Conservation (phyloP, 495 filamentous ascomycete genomes). For the Darksidea phi region DNA sequence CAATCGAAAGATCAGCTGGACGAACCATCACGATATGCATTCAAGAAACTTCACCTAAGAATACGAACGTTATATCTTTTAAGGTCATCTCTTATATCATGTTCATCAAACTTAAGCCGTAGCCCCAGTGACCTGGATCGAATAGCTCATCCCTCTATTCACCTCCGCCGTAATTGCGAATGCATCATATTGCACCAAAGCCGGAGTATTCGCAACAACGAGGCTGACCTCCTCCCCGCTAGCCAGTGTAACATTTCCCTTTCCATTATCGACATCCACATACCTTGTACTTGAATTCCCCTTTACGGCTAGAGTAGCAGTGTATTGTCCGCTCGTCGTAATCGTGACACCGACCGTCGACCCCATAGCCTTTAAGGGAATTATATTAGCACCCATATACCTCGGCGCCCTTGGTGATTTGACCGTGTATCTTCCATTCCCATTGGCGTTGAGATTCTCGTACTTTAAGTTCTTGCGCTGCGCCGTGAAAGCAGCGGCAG, state of each 20-base stretch:
- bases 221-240: constrained; percentile 46
- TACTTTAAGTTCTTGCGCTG: constrained; percentile 44
- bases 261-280: constrained; percentile 24
- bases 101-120: constrained; percentile 16
- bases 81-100: no score
- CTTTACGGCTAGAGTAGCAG: constrained; percentile 42
- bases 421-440: constrained; percentile 45
- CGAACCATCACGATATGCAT: no score
- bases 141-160: constrained; percentile 45
- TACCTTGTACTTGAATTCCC: constrained; percentile 15
- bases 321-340: constrained; percentile 39
- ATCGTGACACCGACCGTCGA: constrained; percentile 37
- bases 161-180: constrained; percentile 46
- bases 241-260: constrained; percentile 21
- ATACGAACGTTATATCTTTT: no score
- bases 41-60: no score
- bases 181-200: constrained; percentile 46
- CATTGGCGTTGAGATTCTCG: constrained; percentile 45
- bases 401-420: constrained; percentile 46
- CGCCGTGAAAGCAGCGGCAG: constrained; percentile 38
- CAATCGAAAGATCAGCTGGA: no score
- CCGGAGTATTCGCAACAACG: constrained; percentile 49
- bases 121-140: constrained; percentile 44
- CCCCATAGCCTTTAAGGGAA: constrained; percentile 43
- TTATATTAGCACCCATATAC: constrained; percentile 52